Evolutionary conservation across 257 asterid species (phyloP).

Genomic region (Penstemon davidsonii): DNA sequence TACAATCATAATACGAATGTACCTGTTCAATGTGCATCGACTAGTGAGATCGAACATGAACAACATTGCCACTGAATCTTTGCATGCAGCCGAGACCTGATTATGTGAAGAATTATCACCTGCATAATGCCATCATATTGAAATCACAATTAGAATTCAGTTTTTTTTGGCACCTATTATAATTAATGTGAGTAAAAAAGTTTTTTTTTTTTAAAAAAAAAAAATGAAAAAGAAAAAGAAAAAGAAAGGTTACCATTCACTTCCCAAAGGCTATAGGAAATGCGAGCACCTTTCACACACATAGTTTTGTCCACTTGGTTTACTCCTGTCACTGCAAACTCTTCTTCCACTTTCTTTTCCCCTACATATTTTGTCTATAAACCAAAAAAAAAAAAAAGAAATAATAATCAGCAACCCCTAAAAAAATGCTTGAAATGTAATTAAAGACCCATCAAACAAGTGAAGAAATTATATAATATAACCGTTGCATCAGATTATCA

Average conservation of each 20-base stretch:
- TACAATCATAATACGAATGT: not conserved
- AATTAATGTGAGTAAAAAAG: too few species aligned
- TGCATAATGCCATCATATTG: conserved; percentile 21
- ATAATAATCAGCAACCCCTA: not conserved
- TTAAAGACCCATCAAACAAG: too few species aligned
- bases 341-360: conserved; percentile 38
- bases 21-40: conserved; percentile 75
- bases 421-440: not conserved
- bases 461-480: too few species aligned
- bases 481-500: too few species aligned
- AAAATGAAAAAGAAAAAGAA: too few species aligned
- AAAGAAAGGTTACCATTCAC: conserved; percentile 49
- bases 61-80: conserved; percentile 69
- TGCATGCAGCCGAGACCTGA: conserved; percentile 58
- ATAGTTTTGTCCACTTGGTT: conserved; percentile 70
- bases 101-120: conserved; percentile 52
- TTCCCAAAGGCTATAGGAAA: conserved; percentile 77
- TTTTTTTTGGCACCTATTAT: too few species aligned
- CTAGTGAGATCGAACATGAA: conserved; percentile 90
- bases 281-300: conserved; percentile 69
- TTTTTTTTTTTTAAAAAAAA: not conserved
- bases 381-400: not conserved
- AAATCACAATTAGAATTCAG: not conserved
- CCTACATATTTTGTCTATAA: conserved; percentile 72
- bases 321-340: conserved; percentile 41